Percentiles rank a stretch among this genome's conserved stretches.
Evolutionary conservation across 208 protist genomes (phyloP).

Genomic region (Acanthamoeba culbertsoni): DNA sequence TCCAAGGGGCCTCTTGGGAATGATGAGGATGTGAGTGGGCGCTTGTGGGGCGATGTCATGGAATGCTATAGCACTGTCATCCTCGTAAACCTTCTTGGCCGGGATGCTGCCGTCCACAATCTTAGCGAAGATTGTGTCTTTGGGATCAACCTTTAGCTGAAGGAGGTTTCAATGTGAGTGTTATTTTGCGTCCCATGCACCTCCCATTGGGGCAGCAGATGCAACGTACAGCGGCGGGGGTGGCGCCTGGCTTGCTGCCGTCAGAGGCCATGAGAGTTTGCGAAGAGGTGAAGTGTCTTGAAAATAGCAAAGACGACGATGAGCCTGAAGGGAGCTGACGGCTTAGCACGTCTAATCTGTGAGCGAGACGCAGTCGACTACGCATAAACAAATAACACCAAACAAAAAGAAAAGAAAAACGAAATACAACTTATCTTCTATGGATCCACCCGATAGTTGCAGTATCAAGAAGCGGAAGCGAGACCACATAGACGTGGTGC

Average conservation of each 20-base stretch:
- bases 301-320: too few species aligned
- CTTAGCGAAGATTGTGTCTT: slow-evolving; percentile 79
- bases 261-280: not conserved
- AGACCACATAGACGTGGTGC: not conserved
- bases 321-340: too few species aligned
- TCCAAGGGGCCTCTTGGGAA: slow-evolving; percentile 73
- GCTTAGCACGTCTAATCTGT: too few species aligned
- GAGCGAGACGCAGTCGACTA: too few species aligned
- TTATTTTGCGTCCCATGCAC: not conserved
- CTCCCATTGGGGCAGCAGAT: not conserved
- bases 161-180: too few species aligned
- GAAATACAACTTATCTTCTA: too few species aligned
- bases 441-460: not conserved
- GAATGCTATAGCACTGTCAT: slow-evolving; percentile 75
- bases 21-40: slow-evolving; percentile 78
- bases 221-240: slow-evolving; percentile 17
- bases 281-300: not conserved
- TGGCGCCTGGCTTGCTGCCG: slow-evolving; percentile 58
- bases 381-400: too few species aligned
- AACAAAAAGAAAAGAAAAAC: too few species aligned
- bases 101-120: slow-evolving; percentile 71
- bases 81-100: slow-evolving; percentile 72
- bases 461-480: not conserved
- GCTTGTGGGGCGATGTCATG: slow-evolving; percentile 77
- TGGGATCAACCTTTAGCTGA: slow-evolving; percentile 57